Percentiles rank a stretch among this genome's conserved stretches.
phyloP scores from a whole-genome alignment of 768 basidiomycete genomes.

The Strobilomyces dryophilus region DNA sequence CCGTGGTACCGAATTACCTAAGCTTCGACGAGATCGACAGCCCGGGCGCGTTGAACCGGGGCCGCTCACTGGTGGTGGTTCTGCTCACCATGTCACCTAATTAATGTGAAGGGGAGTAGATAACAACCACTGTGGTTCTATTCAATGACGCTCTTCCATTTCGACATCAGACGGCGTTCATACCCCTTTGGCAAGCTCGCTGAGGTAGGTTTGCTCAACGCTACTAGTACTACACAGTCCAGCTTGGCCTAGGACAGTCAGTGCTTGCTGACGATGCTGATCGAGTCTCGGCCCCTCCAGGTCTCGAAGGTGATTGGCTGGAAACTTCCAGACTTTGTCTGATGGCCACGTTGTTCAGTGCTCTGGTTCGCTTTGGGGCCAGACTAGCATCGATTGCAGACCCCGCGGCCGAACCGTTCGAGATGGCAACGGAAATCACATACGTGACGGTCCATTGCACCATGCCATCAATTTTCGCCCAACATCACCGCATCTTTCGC shows the following conservation, averaged over 20 bases:
- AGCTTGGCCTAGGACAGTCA: no score
- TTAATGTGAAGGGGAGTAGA: conserved; percentile 9
- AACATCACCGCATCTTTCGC: background rate
- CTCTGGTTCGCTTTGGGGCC: background rate
- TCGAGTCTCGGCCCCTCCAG: background rate
- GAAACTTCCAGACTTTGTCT: background rate
- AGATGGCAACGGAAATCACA: background rate
- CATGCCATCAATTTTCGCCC: background rate
- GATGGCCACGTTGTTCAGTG: background rate
- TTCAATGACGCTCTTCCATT: conserved; percentile 12
- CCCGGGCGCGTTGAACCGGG: background rate
- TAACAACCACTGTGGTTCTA: background rate
- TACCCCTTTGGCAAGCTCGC: background rate
- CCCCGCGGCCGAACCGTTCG: background rate
- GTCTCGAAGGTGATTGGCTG: background rate
- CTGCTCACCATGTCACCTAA: background rate
- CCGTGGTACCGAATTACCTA: conserved; percentile 19
- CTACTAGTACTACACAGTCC: no score
- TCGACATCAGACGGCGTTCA: conserved; percentile 17
- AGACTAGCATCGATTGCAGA: background rate
- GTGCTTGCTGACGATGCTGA: background rate
- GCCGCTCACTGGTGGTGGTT: background rate
- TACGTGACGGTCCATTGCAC: background rate
- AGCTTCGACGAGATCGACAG: conserved; percentile 21
- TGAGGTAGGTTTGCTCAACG: background rate